Percentiles rank a stretch among this genome's conserved stretches.
phyloP scores from a whole-genome alignment of 352 stramenopile species.

The Achlya hypogyna region DNA sequence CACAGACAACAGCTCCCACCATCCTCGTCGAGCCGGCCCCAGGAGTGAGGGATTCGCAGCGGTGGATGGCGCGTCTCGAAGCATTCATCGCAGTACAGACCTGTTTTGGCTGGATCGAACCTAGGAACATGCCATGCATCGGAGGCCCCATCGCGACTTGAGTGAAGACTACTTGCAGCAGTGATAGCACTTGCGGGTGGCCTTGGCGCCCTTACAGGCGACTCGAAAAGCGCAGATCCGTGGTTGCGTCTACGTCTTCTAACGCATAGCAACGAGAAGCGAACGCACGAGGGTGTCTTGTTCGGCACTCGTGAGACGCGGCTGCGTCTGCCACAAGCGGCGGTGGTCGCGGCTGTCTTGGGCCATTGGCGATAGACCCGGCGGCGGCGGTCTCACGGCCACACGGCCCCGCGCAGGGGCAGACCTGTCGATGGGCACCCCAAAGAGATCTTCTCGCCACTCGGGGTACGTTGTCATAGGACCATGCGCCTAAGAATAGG shows the following conservation, averaged over 20 bases:
- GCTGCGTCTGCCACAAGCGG: conserved; percentile 15
- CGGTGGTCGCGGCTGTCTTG: conserved; percentile 26
- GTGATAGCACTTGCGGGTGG: conserved; percentile 55
- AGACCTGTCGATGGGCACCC: conserved; percentile 27
- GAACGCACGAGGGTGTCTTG: neutral
- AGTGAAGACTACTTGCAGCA: conserved; percentile 41
- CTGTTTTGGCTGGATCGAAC: conserved; percentile 40
- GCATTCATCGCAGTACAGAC: conserved; percentile 63
- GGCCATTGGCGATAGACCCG: neutral
- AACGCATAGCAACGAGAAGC: neutral
- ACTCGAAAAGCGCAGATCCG: conserved; percentile 46
- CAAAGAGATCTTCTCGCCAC: conserved; percentile 41
- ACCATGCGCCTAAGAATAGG: neutral
- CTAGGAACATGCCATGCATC: conserved; percentile 25
- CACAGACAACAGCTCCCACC: neutral
- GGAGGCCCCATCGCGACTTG: neutral
- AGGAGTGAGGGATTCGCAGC: conserved; percentile 44
- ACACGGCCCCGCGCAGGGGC: conserved; percentile 8
- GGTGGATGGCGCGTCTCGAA: conserved; percentile 44
- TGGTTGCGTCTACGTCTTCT: conserved; percentile 23
- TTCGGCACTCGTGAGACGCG: neutral
- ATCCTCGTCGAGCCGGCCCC: conserved; percentile 31
- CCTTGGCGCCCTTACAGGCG: conserved; percentile 31
- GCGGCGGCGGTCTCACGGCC: conserved; percentile 17
- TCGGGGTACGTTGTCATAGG: conserved; percentile 34